These are phyloP conservation scores for Xanthoconium stramineum DNA, from an alignment of 768 basidiomycete species.

Conservation along the genomic window DNA sequence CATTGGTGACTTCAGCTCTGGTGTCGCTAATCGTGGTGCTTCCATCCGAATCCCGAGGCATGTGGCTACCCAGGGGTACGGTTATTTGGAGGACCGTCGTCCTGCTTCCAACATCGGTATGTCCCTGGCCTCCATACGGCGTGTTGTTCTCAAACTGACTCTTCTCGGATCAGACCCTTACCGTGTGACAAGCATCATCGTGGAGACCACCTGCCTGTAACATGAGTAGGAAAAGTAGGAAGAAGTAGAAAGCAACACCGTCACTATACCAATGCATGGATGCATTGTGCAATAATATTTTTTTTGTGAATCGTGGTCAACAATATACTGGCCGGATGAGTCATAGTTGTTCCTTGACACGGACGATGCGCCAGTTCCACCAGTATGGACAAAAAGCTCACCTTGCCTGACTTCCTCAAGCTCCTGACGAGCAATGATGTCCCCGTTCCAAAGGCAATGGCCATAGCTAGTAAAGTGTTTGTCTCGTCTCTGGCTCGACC, in stretches of 20 bases:
- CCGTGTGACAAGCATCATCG: slow-evolving; percentile 85
- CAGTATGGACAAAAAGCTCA: slow-evolving; percentile 42
- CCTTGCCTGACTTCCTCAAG: slow-evolving; percentile 66
- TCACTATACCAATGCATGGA: slow-evolving; percentile 23
- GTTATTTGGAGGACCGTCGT: slow-evolving; percentile 94
- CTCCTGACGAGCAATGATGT: slow-evolving; percentile 56
- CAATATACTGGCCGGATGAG: background rate
- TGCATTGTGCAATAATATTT: background rate
- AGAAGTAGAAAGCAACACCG: slow-evolving; percentile 10
- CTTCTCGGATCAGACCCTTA: slow-evolving; percentile 70
- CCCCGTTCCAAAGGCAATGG: slow-evolving; percentile 64
- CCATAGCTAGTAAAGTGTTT: slow-evolving; percentile 66
- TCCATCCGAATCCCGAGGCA: slow-evolving; percentile 95
- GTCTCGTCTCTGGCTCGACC: slow-evolving; percentile 14
- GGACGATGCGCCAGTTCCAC: background rate
- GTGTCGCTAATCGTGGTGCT: slow-evolving; percentile 97
- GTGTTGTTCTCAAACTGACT: slow-evolving; percentile 1
- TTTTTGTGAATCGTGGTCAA: slow-evolving; percentile 8
- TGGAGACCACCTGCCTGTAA: slow-evolving; percentile 76
- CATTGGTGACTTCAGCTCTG: slow-evolving; percentile 86
- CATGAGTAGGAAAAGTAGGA: background rate
- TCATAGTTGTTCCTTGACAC: background rate
- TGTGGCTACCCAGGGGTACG: slow-evolving; percentile 88
- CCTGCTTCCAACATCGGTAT: slow-evolving; percentile 97
- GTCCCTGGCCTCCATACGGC: background rate